These are phyloP conservation scores for Dryas alaskensis DNA, from an alignment of 306 rosid species.

Conservation along the genomic window DNA sequence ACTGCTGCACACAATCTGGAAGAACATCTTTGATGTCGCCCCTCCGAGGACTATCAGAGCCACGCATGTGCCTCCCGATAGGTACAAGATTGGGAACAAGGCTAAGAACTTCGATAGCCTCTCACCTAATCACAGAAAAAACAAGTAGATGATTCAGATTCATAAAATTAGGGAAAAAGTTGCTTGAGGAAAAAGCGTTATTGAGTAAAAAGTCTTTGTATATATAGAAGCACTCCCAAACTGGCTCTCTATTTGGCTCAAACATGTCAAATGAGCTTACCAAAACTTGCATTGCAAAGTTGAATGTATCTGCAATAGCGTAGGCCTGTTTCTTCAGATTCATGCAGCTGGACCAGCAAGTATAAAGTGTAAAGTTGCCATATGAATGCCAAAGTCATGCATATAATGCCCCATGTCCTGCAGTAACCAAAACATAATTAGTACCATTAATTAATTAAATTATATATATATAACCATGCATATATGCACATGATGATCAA, in stretches of 20 bases:
- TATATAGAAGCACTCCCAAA: background rate
- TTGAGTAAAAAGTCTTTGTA: background rate
- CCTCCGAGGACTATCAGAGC: slow-evolving; percentile 44
- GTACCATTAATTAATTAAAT: no score
- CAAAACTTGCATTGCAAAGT: slow-evolving; percentile 34
- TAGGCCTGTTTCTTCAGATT: slow-evolving; percentile 39
- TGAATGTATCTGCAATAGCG: slow-evolving; percentile 54
- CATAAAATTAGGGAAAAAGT: background rate
- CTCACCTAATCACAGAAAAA: slow-evolving; percentile 20
- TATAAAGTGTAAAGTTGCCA: slow-evolving; percentile 52
- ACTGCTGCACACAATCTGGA: slow-evolving; percentile 35
- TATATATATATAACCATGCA: no score
- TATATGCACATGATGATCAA: no score
- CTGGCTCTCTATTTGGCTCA: background rate
- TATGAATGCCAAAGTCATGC: slow-evolving; percentile 36
- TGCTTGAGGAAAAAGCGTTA: background rate
- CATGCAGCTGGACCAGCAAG: slow-evolving; percentile 48
- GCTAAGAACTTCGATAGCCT: slow-evolving; percentile 25
- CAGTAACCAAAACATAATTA: background rate
- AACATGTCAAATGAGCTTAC: slow-evolving; percentile 12
- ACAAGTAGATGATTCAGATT: background rate
- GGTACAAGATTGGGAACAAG: slow-evolving; percentile 35
- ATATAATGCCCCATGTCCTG: slow-evolving; percentile 49
- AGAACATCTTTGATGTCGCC: slow-evolving; percentile 35
- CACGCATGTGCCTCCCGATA: slow-evolving; percentile 41